These are phyloP conservation scores for Magnolia sinica DNA, from an alignment of 164 flowering plant species.

Conservation along the genomic window DNA sequence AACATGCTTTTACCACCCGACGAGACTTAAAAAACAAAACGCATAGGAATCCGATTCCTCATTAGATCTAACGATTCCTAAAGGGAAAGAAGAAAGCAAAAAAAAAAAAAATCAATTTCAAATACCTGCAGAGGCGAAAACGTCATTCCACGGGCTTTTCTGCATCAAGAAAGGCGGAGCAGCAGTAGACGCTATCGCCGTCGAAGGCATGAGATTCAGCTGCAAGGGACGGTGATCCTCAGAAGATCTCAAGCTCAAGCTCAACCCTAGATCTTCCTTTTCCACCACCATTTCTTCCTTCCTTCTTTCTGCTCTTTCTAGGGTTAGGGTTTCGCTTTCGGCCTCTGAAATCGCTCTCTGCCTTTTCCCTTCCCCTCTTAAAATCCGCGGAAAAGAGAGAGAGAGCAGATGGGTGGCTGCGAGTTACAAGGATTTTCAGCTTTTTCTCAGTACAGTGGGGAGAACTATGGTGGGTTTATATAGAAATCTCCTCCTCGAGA, in stretches of 20 bases:
- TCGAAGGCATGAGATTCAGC: constrained; percentile 11
- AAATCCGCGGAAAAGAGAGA: not conserved
- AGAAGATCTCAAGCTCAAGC: constrained; percentile 21
- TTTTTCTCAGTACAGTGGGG: not conserved
- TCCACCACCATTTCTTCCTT: constrained; percentile 36
- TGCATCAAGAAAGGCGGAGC: not conserved
- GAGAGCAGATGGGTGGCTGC: not conserved
- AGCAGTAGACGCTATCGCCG: not conserved
- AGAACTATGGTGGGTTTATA: not conserved
- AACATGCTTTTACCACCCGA: not conserved
- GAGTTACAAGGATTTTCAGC: not conserved
- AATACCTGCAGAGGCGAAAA: constrained; percentile 5
- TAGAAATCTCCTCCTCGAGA: too few species aligned
- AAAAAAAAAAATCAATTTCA: not conserved
- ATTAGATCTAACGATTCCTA: not conserved
- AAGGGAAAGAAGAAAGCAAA: not conserved
- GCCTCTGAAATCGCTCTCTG: not conserved
- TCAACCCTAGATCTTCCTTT: constrained; percentile 72
- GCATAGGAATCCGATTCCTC: not conserved
- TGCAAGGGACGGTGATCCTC: constrained; percentile 6
- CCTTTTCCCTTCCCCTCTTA: too few species aligned
- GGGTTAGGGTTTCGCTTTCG: not conserved
- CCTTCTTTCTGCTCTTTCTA: not conserved
- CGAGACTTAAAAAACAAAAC: not conserved
- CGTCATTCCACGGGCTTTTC: not conserved